phyloP scores from a whole-genome alignment of 2,329 filamentous ascomycete species.

The Sporothrix dimorphospora region DNA sequence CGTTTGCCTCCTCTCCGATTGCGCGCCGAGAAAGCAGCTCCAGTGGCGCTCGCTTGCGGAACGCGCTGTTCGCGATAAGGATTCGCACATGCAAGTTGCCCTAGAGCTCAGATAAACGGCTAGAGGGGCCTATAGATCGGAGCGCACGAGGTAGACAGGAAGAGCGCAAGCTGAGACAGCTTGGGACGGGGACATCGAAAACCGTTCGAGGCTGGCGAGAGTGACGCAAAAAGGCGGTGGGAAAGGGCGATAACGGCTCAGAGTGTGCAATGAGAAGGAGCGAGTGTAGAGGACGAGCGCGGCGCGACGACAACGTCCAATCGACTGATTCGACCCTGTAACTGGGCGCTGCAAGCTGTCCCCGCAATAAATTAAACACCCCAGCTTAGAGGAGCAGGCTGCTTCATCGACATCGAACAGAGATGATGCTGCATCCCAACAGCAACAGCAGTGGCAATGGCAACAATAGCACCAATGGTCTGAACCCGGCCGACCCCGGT shows the following conservation, averaged over 20 bases:
- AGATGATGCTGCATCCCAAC: slow-evolving; percentile 17
- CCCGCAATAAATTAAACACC: neutral
- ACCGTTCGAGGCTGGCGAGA: neutral
- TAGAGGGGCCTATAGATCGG: neutral
- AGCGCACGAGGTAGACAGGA: neutral
- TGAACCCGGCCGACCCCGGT: neutral
- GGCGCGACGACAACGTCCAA: slow-evolving; percentile 3
- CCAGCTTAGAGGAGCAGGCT: neutral
- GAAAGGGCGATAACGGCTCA: slow-evolving; percentile 5
- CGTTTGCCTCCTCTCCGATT: slow-evolving; percentile 3
- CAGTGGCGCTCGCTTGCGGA: neutral
- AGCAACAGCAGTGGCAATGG: slow-evolving; percentile 13
- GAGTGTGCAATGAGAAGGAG: neutral
- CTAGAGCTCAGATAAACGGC: slow-evolving; percentile 13
- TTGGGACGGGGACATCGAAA: neutral
- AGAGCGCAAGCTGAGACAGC: slow-evolving; percentile 10
- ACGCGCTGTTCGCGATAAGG: slow-evolving; percentile 15
- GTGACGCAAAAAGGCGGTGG: neutral
- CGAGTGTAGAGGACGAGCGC: neutral
- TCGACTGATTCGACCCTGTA: neutral
- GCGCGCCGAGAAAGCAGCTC: slow-evolving; percentile 1
- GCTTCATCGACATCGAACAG: neutral
- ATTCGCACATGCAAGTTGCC: slow-evolving; percentile 9
- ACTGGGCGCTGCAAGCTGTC: slow-evolving; percentile 14
- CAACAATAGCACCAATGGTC: neutral